Evolutionary conservation across 2,329 filamentous ascomycete genomes (phyloP), one percentile per base, ranked within the genome.

Genomic region (Colletotrichum eleusines): DNA sequence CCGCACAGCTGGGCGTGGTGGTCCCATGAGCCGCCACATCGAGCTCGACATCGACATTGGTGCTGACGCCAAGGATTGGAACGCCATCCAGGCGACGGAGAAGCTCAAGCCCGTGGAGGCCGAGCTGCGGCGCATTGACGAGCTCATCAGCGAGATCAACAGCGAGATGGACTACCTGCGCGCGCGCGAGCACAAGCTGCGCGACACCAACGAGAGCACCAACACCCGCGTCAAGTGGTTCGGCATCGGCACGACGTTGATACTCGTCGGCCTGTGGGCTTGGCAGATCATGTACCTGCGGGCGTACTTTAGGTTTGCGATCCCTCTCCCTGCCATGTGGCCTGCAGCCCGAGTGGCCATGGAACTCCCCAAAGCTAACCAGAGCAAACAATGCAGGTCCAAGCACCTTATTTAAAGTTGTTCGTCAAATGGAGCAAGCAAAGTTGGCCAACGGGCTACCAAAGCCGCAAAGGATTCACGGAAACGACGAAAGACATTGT

Each of bases 141-240:
- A 98, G 84, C 88, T 95, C 79, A 92, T 97, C 48, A 87, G 86
- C 74, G 95, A 98, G 84, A 90, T 98, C 74, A 95, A 98, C 59
- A 83, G 83, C 73, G 95, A 98, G 87, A 97, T 99, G 95, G 95
- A 98, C 74, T 99, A 98, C 84, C 89, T 99, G 77, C 90, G 96
- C 75, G 77, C 82, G 48, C 90, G 96, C 77, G 96, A 99, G 87
- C 94, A 97, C 89, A 97, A 94, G 86, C 88, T 99, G 77, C 89
- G 96, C 81, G 95, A 99, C 84, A 99, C 96, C 76, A 99, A 99
- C 83, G 96, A 99, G 91, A 98, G 95, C 87, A 99, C 96, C 75
- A 99, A 99, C 84, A 96, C 93, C 84, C 90, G 96, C 71, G 96
- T 99, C 78, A 99, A 98, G 87, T 98, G 94, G 94, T 99, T 99